Evolutionary conservation across 2,329 filamentous ascomycete genomes (phyloP).

Genomic region (Fusarium hostae): DNA sequence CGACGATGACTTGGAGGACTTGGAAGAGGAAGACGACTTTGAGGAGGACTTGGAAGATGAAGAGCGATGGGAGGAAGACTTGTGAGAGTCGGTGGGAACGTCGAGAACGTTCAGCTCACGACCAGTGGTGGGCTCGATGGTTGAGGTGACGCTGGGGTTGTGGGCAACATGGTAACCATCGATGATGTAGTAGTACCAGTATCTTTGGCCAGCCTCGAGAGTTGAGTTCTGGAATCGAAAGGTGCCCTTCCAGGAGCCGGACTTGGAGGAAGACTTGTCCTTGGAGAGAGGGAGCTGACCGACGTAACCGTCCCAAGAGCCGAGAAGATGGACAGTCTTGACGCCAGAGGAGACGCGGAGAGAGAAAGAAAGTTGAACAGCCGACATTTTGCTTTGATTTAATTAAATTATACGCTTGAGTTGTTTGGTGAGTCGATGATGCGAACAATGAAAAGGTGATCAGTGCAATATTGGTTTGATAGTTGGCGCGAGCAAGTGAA

Average conservation of each 20-base stretch:
- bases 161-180: conserved; percentile 98
- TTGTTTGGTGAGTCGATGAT: conserved; percentile 50
- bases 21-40: conserved; percentile 50
- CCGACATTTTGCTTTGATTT: conserved; percentile 77
- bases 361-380: conserved; percentile 93
- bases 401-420: conserved; percentile 33
- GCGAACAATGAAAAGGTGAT: conserved; percentile 17
- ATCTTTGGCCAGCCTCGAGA: conserved; percentile 87
- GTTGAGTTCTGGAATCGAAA: conserved; percentile 93
- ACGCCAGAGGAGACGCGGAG: conserved; percentile 95
- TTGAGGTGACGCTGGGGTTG: conserved; percentile 90
- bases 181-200: conserved; percentile 99
- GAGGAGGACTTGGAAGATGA: conserved; percentile 58
- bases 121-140: conserved; percentile 94
- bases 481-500: conserved; percentile 64
- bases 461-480: conserved; percentile 45
- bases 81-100: conserved; percentile 69
- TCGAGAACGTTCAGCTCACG: conserved; percentile 98
- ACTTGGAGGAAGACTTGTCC: conserved; percentile 84
- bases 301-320: conserved; percentile 97
- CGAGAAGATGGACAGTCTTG: conserved; percentile 97
- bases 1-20: conserved; percentile 56
- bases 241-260: conserved; percentile 92
- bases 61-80: conserved; percentile 54
- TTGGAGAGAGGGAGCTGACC: conserved; percentile 95